These are phyloP conservation scores for Macrophomina phaseolina DNA, from an alignment of 2,329 filamentous ascomycete species.

Conservation along the genomic window DNA sequence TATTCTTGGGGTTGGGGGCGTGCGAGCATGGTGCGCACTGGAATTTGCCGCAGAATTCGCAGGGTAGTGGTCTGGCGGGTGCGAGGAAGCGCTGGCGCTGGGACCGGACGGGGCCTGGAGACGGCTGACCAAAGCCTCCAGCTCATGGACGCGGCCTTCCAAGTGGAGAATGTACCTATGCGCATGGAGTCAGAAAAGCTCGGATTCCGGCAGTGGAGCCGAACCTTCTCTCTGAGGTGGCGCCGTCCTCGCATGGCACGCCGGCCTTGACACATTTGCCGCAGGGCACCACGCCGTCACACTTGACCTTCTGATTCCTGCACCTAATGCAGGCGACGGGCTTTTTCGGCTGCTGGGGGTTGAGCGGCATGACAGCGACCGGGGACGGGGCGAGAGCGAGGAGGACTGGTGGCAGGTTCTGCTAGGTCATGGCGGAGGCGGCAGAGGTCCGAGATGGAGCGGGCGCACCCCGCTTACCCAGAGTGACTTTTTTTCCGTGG, in stretches of 20 bases:
- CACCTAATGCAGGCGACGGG: conserved; percentile 6
- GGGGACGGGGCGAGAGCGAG: conserved; percentile 8
- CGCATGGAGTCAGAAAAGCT: background rate
- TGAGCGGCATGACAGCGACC: conserved; percentile 11
- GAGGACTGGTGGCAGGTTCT: background rate
- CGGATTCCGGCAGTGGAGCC: background rate
- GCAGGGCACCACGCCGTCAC: conserved; percentile 18
- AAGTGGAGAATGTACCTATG: conserved; percentile 9
- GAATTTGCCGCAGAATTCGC: background rate
- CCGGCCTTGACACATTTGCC: conserved; percentile 15
- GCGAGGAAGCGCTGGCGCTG: background rate
- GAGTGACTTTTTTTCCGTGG: too few species aligned
- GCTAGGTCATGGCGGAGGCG: too few species aligned
- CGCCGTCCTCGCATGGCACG: conserved; percentile 19
- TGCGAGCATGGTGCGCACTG: background rate
- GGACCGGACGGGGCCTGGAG: too few species aligned
- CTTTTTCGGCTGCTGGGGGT: conserved; percentile 6
- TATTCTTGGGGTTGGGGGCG: conserved; percentile 5
- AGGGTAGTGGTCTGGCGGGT: background rate
- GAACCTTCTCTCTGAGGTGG: conserved; percentile 4
- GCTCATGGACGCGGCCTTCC: conserved; percentile 1
- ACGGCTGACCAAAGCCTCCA: background rate
- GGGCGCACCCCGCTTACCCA: too few species aligned
- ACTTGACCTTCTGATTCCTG: conserved; percentile 20
- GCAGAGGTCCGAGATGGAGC: too few species aligned